These are phyloP conservation scores for Boeremia exigua DNA, from an alignment of 2,329 filamentous ascomycete genomes.

Conservation along the genomic window DNA sequence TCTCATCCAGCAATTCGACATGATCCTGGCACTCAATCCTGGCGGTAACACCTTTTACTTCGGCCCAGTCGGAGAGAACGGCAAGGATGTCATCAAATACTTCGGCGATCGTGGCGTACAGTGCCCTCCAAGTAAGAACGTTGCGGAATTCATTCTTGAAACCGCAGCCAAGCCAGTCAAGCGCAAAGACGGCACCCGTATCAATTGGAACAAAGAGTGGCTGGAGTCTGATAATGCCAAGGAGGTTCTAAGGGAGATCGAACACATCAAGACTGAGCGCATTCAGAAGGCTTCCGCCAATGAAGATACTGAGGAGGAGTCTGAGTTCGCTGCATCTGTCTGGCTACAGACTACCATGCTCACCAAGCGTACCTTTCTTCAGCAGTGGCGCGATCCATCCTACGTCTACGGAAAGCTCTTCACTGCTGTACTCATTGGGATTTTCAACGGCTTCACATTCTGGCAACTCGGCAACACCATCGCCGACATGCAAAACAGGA, in stretches of 20 bases:
- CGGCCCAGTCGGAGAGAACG: slow-evolving; percentile 72
- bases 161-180: slow-evolving; percentile 65
- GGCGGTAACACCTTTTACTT: slow-evolving; percentile 77
- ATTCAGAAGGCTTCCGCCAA: slow-evolving; percentile 52
- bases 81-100: slow-evolving; percentile 69
- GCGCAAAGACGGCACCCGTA: slow-evolving; percentile 59
- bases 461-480: slow-evolving; percentile 70
- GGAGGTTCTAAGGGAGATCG: slow-evolving; percentile 68
- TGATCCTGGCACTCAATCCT: slow-evolving; percentile 72
- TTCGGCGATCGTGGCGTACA: slow-evolving; percentile 69
- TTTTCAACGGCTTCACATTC: slow-evolving; percentile 83
- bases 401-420: slow-evolving; percentile 82
- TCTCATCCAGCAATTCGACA: slow-evolving; percentile 75
- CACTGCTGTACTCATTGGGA: slow-evolving; percentile 71
- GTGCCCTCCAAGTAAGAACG: slow-evolving; percentile 70
- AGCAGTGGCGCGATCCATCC: slow-evolving; percentile 77
- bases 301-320: slow-evolving; percentile 28
- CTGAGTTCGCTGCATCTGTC: slow-evolving; percentile 71
- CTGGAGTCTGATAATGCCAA: slow-evolving; percentile 66
- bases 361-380: slow-evolving; percentile 71
- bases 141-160: slow-evolving; percentile 71
- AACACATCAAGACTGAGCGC: slow-evolving; percentile 65
- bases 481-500: slow-evolving; percentile 75
- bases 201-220: slow-evolving; percentile 82
- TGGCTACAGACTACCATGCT: slow-evolving; percentile 68